Evolutionary conservation across 371 early-diverging fungal genomes (phyloP), one percentile per base, ranked within the genome.

Genomic region (Aphelidium insulamus): DNA sequence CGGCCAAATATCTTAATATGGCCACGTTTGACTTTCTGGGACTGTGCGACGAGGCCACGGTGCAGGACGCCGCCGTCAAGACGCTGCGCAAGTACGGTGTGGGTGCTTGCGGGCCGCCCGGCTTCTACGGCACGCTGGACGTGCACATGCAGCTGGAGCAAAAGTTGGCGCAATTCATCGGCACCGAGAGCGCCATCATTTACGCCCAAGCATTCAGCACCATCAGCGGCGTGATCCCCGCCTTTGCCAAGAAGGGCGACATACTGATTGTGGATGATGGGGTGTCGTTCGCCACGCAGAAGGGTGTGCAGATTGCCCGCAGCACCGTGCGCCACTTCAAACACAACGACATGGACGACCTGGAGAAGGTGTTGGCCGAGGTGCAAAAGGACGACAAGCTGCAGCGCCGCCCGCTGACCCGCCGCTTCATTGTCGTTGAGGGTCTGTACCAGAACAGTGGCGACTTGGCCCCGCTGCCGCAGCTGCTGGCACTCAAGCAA

Each of bases 101-200:
- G 21, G 99, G 99, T 15, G 78, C 97, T 2, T 99, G 99, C 50
- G 91, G 86, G 9, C 98, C 98, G 4, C 81, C 92, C 4, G 98
- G 98, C n/a, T 99, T 99, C 52, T 99, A 98, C 54, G 99, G 99
- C 36, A 98, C 99, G 3, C 51, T 88, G 46, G 97, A 99, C 54
- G 79, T 97, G 8, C 99, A 99, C 48, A 72, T 92, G 64, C 73
- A 88, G 31, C 62, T 99, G 26, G 98, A 99, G 56, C 65, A 67
- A 34, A 71, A 75, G 28, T 54, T 99, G 36, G 83, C 94, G 2
- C 53, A 62, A 6, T 84, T 90, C 40, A 50, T 97, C 25, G 88
- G 88, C 2, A 72, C 74, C 26, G 86, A 88, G 32, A 65, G 64
- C 14, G 72, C 92, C n/a, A 91, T 98, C 37, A 72, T 98, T 33